Conservation (phyloP, 805 yeast species). For the Brettanomyces naardenensis region DNA sequence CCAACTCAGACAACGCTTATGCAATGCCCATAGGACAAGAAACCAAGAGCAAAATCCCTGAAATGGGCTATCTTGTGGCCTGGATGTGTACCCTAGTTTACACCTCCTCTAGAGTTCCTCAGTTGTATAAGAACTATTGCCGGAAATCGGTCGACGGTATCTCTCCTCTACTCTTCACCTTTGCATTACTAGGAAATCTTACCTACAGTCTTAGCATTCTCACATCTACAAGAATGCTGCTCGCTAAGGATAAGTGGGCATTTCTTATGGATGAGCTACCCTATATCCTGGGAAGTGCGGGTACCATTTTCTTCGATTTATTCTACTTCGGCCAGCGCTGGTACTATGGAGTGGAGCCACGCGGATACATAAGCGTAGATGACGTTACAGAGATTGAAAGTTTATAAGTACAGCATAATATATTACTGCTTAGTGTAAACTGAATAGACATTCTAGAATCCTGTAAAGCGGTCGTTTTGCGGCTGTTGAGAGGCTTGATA, state of each 20-base stretch:
- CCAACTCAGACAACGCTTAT: neutral
- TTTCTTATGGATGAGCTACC: constrained; percentile 71
- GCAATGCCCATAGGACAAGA: neutral
- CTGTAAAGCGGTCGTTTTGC: constrained; percentile 12
- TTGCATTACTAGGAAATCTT: constrained; percentile 73
- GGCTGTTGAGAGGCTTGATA: constrained; percentile 13
- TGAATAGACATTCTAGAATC: constrained; percentile 10
- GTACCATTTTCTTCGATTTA: constrained; percentile 74
- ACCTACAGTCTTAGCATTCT: constrained; percentile 72
- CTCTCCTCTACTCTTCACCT: constrained; percentile 69
- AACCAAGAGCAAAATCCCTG: neutral
- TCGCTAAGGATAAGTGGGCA: constrained; percentile 26
- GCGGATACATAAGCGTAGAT: too few species aligned
- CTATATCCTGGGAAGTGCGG: constrained; percentile 76
- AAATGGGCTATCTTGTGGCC: constrained; percentile 41
- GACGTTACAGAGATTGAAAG: too few species aligned
- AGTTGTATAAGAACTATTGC: constrained; percentile 63
- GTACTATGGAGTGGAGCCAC: too few species aligned
- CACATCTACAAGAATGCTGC: constrained; percentile 47
- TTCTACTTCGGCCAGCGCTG: constrained; percentile 58
- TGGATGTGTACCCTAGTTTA: constrained; percentile 78
- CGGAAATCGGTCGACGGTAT: constrained; percentile 84
- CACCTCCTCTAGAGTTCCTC: constrained; percentile 77
- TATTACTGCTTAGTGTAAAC: neutral
- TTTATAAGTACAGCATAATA: too few species aligned